These are phyloP conservation scores for Beauveria caledonica DNA, from an alignment of 2,329 filamentous ascomycete species.

Conservation along the genomic window DNA sequence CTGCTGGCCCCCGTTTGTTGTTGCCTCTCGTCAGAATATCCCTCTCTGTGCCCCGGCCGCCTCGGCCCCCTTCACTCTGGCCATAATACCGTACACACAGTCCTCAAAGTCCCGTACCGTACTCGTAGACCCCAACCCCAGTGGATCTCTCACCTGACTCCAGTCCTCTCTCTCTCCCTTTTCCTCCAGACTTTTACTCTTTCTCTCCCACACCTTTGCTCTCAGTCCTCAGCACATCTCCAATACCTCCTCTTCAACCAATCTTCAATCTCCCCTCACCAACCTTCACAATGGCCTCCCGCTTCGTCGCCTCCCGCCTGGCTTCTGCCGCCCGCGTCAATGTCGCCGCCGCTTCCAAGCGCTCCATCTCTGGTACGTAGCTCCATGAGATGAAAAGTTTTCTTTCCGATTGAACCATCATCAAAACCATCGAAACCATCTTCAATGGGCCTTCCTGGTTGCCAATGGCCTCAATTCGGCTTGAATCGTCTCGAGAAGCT, in stretches of 20 bases:
- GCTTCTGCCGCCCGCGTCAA: constrained; percentile 69
- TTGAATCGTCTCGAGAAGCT: background rate
- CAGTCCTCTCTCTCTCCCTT: constrained; percentile 23
- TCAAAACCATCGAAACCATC: constrained; percentile 1
- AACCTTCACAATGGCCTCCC: constrained; percentile 70
- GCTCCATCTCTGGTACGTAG: constrained; percentile 65
- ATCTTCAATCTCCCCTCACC: constrained; percentile 34
- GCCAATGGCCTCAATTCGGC: constrained; percentile 13
- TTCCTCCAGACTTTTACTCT: constrained; percentile 21
- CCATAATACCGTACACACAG: constrained; percentile 4
- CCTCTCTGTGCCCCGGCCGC: constrained; percentile 11
- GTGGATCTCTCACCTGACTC: constrained; percentile 15
- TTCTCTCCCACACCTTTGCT: constrained; percentile 19
- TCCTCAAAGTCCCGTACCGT: constrained; percentile 4
- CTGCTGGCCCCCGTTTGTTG: constrained; percentile 7
- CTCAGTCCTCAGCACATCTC: constrained; percentile 15
- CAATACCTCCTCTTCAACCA: constrained; percentile 20
- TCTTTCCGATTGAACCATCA: constrained; percentile 7
- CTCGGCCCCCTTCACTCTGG: constrained; percentile 1
- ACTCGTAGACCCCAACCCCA: constrained; percentile 11
- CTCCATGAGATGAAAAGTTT: constrained; percentile 20
- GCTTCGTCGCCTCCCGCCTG: constrained; percentile 70
- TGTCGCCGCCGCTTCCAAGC: constrained; percentile 66
- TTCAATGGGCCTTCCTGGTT: constrained; percentile 6
- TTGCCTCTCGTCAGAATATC: constrained; percentile 10